Evolutionary conservation across 768 basidiomycete species (phyloP).

Genomic region (Hysterangium stoloniferum): DNA sequence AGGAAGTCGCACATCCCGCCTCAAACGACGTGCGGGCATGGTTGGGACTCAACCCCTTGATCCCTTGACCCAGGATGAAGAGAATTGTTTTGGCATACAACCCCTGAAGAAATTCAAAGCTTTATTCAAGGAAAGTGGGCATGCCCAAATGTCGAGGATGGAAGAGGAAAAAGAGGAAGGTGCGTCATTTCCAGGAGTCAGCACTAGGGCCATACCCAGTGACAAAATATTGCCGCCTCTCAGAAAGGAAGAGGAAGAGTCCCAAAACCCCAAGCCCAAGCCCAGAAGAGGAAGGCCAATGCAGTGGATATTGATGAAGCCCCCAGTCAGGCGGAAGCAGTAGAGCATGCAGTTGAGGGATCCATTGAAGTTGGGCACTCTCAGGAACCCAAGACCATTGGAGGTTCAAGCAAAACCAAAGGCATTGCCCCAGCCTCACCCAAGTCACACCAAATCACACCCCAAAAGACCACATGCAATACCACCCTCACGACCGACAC

Average conservation of each 20-base stretch:
- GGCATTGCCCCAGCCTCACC: slow-evolving; percentile 40
- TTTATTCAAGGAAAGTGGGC: slow-evolving; percentile 12
- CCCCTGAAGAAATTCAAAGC: slow-evolving; percentile 64
- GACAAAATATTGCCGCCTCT: background rate
- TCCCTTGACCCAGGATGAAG: slow-evolving; percentile 15
- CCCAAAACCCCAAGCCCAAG: background rate
- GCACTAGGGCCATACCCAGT: background rate
- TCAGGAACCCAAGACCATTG: slow-evolving; percentile 18
- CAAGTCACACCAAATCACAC: slow-evolving; percentile 27
- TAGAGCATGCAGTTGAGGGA: slow-evolving; percentile 33
- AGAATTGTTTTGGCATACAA: slow-evolving; percentile 32
- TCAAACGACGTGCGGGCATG: slow-evolving; percentile 50
- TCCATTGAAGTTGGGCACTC: slow-evolving; percentile 25
- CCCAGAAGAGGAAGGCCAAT: slow-evolving; percentile 33
- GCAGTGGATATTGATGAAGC: slow-evolving; percentile 24
- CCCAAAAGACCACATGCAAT: slow-evolving; percentile 16
- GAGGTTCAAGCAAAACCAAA: slow-evolving; percentile 11
- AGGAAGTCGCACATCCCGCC: slow-evolving; percentile 12
- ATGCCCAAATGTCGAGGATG: background rate
- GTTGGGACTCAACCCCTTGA: slow-evolving; percentile 19
- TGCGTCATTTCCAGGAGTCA: background rate
- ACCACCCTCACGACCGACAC: slow-evolving; percentile 13
- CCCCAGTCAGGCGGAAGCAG: slow-evolving; percentile 28
- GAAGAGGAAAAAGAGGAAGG: background rate
- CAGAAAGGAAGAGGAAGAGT: slow-evolving; percentile 6